Evolutionary conservation across 352 stramenopile genomes (phyloP), one percentile per base, ranked within the genome.

Genomic region (Achlya hypogyna): DNA sequence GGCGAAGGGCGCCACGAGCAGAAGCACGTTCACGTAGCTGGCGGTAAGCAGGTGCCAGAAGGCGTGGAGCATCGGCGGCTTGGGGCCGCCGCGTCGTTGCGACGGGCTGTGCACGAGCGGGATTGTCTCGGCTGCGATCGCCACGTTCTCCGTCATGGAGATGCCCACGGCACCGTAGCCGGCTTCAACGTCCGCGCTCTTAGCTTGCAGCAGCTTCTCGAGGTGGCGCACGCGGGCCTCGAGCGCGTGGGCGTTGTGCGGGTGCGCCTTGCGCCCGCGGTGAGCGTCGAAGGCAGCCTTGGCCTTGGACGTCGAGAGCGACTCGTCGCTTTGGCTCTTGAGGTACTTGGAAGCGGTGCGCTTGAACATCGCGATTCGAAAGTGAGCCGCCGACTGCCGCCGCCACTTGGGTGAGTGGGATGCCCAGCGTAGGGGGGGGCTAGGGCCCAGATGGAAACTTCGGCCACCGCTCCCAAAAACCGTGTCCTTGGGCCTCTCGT

Each of bases 21-120:
- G 77, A 71, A 93, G 66, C 32, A 90, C 52, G 53, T 93, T 93
- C 43, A 93, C 77, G n/a, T 78, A 78, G 53, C 86, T 77, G 5
- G 70, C 74, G 23, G 80, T 40, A 14, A 93, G 23, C 49, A 91
- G 63, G 29, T 74, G 65, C 51, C 53, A 68, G 22, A 89, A 80
- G 35, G 79, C 79, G 1, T n/a, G 14, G 5, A 72, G 20, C 56
- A 89, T 79, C 23, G 12, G 14, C 2, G 38, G 38, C 38, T 45
- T 45, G 12, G n/a, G n/a, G n/a, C 82, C 70, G 10, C 65, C 62
- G 45, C 14, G 38, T n/a, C 38, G 38, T 18, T 18, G 38, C 38
- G 38, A 45, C 38, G 38, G 38, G 38, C 38, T 45, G 38, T 18
- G 14, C 2, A 45, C n/a, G 38, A 45, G 38, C 38, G 38, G 38